phyloP scores from a whole-genome alignment of 2,329 filamentous ascomycete genomes.

The Aureobasidium sp. region DNA sequence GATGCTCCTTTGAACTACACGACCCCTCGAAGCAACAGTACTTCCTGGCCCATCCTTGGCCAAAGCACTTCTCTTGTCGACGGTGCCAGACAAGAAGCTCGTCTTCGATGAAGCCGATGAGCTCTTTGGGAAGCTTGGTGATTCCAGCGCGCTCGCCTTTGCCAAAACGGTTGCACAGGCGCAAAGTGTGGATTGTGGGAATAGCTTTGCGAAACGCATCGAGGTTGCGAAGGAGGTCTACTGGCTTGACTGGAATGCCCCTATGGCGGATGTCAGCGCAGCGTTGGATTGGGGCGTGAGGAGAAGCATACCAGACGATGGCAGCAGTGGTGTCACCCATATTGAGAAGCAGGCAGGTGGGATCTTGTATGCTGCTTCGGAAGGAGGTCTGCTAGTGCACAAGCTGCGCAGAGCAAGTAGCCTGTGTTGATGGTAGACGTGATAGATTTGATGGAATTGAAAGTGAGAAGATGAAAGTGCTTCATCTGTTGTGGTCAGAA shows the following conservation, averaged over 20 bases:
- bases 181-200: neutral
- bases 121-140: neutral
- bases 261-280: neutral
- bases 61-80: neutral
- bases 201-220: neutral
- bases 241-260: neutral
- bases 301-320: neutral
- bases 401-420: neutral
- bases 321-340: neutral
- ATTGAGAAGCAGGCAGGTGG: neutral
- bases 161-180: constrained; percentile 3
- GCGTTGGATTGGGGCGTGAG: neutral
- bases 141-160: neutral
- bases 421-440: neutral
- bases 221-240: neutral
- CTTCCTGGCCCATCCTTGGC: neutral
- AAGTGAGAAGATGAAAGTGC: neutral
- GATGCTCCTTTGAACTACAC: neutral
- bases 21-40: neutral
- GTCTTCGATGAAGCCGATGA: neutral
- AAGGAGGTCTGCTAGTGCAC: neutral
- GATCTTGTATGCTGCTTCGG: neutral
- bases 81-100: neutral
- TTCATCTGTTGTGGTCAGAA: neutral
- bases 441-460: neutral